phyloP scores from a whole-genome alignment of 2,329 filamentous ascomycete genomes.

The Teratosphaeria viscida region DNA sequence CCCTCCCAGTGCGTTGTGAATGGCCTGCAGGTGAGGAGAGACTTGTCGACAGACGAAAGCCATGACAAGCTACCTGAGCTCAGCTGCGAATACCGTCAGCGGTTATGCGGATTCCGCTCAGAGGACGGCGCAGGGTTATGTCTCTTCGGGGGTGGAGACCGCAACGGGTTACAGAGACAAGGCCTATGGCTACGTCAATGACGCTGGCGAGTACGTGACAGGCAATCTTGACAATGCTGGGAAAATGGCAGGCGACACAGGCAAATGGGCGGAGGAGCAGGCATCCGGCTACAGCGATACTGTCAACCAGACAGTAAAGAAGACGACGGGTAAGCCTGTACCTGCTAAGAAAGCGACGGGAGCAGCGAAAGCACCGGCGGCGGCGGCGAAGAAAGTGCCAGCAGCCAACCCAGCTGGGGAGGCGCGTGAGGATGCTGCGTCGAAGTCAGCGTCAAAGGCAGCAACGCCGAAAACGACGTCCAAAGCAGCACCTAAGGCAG shows the following conservation, averaged over 20 bases:
- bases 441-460: too few relatives aligned
- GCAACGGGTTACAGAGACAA: constrained; percentile 6
- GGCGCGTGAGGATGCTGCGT: not conserved
- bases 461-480: not conserved
- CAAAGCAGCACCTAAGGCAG: not conserved
- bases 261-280: constrained; percentile 4
- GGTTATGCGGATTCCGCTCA: constrained; percentile 4
- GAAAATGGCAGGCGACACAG: constrained; percentile 4
- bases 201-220: constrained; percentile 9
- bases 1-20: too few relatives aligned
- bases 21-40: not conserved
- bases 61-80: not conserved
- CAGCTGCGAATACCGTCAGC: constrained; percentile 3
- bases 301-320: constrained; percentile 2
- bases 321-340: constrained; percentile 4
- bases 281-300: constrained; percentile 7
- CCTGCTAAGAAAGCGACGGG: constrained; percentile 3
- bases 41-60: not conserved
- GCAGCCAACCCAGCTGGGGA: not conserved
- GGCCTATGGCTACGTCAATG: constrained; percentile 8
- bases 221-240: constrained; percentile 9
- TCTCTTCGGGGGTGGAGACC: not conserved
- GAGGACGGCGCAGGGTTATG: constrained; percentile 5
- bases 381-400: constrained; percentile 1
- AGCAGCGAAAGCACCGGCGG: not conserved